A percentile compares a stretch with the other conserved stretches of the same genome.
Conservation (phyloP, 179 eudicot species). For the Dionaea muscipula region DNA sequence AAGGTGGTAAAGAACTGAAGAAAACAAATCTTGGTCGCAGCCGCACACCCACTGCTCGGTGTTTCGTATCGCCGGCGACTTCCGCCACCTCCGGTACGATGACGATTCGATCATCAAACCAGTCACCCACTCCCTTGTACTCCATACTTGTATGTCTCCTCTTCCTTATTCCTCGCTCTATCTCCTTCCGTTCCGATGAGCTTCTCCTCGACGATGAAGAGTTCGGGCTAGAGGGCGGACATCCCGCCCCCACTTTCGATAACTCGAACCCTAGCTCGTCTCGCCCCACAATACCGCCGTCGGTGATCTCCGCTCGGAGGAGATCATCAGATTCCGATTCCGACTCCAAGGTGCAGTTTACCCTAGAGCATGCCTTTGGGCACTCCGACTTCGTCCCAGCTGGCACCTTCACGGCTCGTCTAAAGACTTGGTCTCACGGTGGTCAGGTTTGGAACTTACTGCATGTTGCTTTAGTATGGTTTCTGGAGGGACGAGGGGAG, state of each 20-base stretch:
- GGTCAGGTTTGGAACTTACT: constrained; percentile 44
- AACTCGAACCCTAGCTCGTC: constrained; percentile 9
- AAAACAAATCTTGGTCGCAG: too few species aligned
- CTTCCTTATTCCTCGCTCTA: constrained; percentile 20
- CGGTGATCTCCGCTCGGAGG: constrained; percentile 18
- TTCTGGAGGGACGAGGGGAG: too few species aligned
- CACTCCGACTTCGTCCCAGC: constrained; percentile 65
- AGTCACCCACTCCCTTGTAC: not conserved
- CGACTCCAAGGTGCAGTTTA: constrained; percentile 67
- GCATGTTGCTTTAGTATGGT: not conserved
- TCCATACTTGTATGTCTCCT: constrained; percentile 9
- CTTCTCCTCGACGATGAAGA: constrained; percentile 76
- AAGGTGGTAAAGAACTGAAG: too few species aligned
- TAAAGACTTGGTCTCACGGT: constrained; percentile 64
- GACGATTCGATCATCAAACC: not conserved
- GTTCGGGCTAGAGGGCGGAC: constrained; percentile 53
- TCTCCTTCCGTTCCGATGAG: constrained; percentile 79
- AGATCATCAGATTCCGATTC: constrained; percentile 52
- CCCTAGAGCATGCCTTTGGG: constrained; percentile 73
- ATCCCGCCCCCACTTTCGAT: constrained; percentile 15
- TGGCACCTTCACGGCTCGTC: constrained; percentile 71
- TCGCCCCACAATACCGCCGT: constrained; percentile 2
- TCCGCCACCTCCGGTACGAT: too few species aligned
- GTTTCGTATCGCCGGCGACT: too few species aligned
- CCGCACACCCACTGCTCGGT: too few species aligned